A percentile compares a stretch with the other conserved stretches of the same genome.
Conservation (phyloP, 805 yeast species). For the Candida sithepensis region DNA sequence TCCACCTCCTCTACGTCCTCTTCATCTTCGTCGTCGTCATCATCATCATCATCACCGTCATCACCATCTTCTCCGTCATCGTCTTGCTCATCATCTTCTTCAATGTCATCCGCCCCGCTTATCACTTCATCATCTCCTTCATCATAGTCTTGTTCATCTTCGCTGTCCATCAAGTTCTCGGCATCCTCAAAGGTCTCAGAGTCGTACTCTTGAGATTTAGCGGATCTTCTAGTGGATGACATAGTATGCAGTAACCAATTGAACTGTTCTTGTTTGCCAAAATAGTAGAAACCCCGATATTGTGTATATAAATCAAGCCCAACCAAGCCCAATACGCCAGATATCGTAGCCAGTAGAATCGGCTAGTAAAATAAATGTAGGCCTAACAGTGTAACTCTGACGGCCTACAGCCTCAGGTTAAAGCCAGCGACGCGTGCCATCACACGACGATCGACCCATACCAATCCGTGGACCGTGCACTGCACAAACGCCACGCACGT, state of each 20-base stretch:
- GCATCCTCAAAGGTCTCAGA: constrained; percentile 4
- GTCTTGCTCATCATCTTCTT: background rate
- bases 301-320: too few relatives aligned
- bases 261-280: too few relatives aligned
- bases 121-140: background rate
- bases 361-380: too few relatives aligned
- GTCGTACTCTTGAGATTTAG: background rate
- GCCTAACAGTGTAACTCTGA: too few relatives aligned
- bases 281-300: too few relatives aligned
- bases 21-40: constrained; percentile 6
- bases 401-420: too few relatives aligned
- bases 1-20: constrained; percentile 5
- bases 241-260: background rate
- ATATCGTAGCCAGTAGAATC: too few relatives aligned
- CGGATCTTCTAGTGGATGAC: background rate
- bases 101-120: background rate
- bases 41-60: constrained; percentile 1
- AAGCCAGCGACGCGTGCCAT: too few relatives aligned
- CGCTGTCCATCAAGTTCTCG: constrained; percentile 2
- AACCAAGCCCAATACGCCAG: too few relatives aligned
- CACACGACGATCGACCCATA: too few relatives aligned
- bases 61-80: constrained; percentile 3
- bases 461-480: background rate
- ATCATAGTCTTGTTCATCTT: constrained; percentile 1
- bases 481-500: background rate